phyloP scores from a whole-genome alignment of 352 stramenopile species.

The Thraustochytrium sp. region DNA sequence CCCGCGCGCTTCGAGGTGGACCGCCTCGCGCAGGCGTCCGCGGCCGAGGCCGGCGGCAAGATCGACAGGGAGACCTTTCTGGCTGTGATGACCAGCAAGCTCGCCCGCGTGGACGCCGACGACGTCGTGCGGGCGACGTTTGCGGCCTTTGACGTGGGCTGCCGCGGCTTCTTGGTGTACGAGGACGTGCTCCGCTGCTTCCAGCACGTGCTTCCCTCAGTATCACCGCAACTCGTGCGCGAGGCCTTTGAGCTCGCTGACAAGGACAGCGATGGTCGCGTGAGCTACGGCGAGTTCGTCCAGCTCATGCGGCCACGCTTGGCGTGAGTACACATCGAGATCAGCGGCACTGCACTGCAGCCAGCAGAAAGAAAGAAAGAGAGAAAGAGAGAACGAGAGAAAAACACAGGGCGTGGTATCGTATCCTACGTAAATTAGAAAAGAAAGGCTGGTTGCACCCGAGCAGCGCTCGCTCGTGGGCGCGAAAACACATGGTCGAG shows the following conservation, averaged over 20 bases:
- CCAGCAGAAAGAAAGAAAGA: background rate
- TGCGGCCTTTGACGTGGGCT: background rate
- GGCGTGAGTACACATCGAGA: no score
- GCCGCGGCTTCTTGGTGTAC: constrained; percentile 3
- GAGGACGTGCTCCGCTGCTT: constrained; percentile 16
- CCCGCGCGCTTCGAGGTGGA: constrained; percentile 13
- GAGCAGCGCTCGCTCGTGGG: background rate
- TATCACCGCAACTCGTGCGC: background rate
- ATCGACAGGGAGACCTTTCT: background rate
- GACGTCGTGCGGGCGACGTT: constrained; percentile 1
- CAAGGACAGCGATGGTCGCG: constrained; percentile 8
- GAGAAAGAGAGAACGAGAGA: background rate
- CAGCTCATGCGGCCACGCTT: background rate
- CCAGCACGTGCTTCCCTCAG: background rate
- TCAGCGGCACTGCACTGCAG: no score
- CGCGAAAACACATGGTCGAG: background rate
- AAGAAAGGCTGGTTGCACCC: background rate
- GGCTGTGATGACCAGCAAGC: background rate
- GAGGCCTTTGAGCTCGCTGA: constrained; percentile 4
- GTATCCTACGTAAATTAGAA: background rate
- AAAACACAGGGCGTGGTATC: background rate
- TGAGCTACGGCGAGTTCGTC: constrained; percentile 7
- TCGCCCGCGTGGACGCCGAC: background rate
- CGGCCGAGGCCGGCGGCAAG: background rate
- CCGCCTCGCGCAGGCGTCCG: background rate